phyloP scores from a whole-genome alignment of 2,329 filamentous ascomycete species.

The Xylariaceae sp. region DNA sequence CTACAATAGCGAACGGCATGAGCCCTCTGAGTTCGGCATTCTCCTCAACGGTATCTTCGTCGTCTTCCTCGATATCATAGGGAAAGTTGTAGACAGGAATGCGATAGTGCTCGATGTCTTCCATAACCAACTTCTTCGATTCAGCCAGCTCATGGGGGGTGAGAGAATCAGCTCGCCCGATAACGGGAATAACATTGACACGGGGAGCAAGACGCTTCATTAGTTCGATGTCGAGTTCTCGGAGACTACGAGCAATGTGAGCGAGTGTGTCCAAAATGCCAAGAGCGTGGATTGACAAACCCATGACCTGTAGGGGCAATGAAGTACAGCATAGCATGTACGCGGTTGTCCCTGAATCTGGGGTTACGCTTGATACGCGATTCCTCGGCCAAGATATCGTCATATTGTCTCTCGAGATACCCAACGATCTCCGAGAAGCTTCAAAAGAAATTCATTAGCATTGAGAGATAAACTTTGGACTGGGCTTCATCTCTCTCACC shows the following conservation, averaged over 20 bases:
- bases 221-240: conserved; percentile 97
- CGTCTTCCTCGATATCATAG: conserved; percentile 98
- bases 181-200: conserved; percentile 98
- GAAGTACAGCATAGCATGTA: conserved; percentile 97
- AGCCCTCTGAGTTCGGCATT: conserved; percentile 95
- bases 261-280: conserved; percentile 1
- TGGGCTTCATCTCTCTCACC: conserved; percentile 48
- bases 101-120: conserved; percentile 99
- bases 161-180: conserved; percentile 95
- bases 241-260: conserved; percentile 59
- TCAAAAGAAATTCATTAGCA: conserved; percentile 6
- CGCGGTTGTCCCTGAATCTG: conserved; percentile 97
- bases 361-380: conserved; percentile 99
- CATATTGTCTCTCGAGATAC: conserved; percentile 98
- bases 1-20: conserved; percentile 99
- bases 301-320: conserved; percentile 97
- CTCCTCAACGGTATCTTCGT: conserved; percentile 98
- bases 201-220: conserved; percentile 99
- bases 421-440: conserved; percentile 98
- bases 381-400: conserved; percentile 98
- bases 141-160: conserved; percentile 95
- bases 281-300: conserved; percentile 46
- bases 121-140: conserved; percentile 99
- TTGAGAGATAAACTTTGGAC: background rate
- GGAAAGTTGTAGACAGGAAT: conserved; percentile 99